Conservation (phyloP, 345 rosid genomes). For the Melastoma malabathricum region DNA sequence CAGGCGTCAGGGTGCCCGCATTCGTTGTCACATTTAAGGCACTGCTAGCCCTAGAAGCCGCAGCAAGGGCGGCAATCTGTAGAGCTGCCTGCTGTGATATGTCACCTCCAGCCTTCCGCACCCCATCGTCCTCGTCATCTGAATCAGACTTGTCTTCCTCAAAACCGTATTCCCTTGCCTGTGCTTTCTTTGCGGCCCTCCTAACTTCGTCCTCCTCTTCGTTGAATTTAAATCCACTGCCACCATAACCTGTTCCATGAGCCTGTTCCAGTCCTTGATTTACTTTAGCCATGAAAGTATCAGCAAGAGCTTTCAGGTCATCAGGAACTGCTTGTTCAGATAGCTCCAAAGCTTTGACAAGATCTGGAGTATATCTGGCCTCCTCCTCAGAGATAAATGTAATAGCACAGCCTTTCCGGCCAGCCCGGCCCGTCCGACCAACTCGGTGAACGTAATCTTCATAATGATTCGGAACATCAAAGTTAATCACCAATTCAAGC, state of each 20-base stretch:
- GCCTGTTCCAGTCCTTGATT: slow-evolving; percentile 93
- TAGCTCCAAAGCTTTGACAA: slow-evolving; percentile 82
- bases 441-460: slow-evolving; percentile 98
- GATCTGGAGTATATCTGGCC: slow-evolving; percentile 94
- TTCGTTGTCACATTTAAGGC: slow-evolving; percentile 21
- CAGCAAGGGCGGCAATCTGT: slow-evolving; percentile 58
- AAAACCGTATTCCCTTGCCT: slow-evolving; percentile 89
- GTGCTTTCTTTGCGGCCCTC: slow-evolving; percentile 90
- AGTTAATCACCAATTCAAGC: slow-evolving; percentile 83
- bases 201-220: slow-evolving; percentile 97
- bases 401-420: slow-evolving; percentile 85
- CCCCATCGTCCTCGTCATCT: slow-evolving; percentile 85
- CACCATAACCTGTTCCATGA: slow-evolving; percentile 96
- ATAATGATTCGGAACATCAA: slow-evolving; percentile 86
- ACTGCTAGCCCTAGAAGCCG: slow-evolving; percentile 38
- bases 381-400: slow-evolving; percentile 89
- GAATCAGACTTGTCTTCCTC: slow-evolving; percentile 96
- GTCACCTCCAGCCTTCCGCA: slow-evolving; percentile 80
- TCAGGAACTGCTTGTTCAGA: slow-evolving; percentile 93
- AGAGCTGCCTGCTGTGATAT: slow-evolving; percentile 66
- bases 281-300: slow-evolving; percentile 82
- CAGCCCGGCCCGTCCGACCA: slow-evolving; percentile 96
- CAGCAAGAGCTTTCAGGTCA: slow-evolving; percentile 78
- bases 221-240: slow-evolving; percentile 93
- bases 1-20: slow-evolving; percentile 25